These are phyloP conservation scores for Hymenoscyphus salicellus DNA, from an alignment of 2,329 filamentous ascomycete species.

Conservation along the genomic window DNA sequence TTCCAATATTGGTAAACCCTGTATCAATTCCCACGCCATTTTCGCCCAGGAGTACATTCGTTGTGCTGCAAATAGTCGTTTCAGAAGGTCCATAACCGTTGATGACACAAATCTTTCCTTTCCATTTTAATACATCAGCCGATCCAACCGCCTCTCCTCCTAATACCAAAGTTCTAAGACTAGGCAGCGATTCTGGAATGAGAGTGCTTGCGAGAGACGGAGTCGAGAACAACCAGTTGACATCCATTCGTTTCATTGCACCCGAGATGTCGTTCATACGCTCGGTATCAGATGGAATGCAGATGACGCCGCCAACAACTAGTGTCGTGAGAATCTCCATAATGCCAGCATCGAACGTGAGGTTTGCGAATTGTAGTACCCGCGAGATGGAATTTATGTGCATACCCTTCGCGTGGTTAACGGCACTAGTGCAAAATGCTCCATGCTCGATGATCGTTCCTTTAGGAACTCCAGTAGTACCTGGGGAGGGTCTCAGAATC, in stretches of 20 bases:
- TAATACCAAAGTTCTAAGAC: slow-evolving; percentile 72
- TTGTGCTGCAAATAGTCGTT: slow-evolving; percentile 24
- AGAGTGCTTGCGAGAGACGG: slow-evolving; percentile 57
- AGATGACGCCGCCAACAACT: slow-evolving; percentile 23
- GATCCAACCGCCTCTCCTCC: slow-evolving; percentile 77
- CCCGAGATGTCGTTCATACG: slow-evolving; percentile 22
- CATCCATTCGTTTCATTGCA: slow-evolving; percentile 19
- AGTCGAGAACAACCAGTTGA: slow-evolving; percentile 22
- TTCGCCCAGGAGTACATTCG: slow-evolving; percentile 5
- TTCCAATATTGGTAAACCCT: slow-evolving; percentile 22
- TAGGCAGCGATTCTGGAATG: slow-evolving; percentile 76
- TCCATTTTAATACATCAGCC: slow-evolving; percentile 44
- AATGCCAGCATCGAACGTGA: slow-evolving; percentile 25
- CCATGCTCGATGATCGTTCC: slow-evolving; percentile 21
- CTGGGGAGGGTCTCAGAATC: no score
- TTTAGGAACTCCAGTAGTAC: slow-evolving; percentile 30
- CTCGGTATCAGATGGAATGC: slow-evolving; percentile 24
- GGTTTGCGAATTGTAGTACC: slow-evolving; percentile 24
- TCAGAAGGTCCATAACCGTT: slow-evolving; percentile 77
- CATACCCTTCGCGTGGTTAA: slow-evolving; percentile 9
- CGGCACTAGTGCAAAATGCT: slow-evolving; percentile 14
- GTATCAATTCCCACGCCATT: slow-evolving; percentile 9
- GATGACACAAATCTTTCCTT: slow-evolving; percentile 35
- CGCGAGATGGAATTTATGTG: slow-evolving; percentile 7
- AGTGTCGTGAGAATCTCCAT: slow-evolving; percentile 24